Evolutionary conservation across 805 yeast genomes (phyloP), one percentile per base, ranked within the genome.

Genomic region (Lipomyces oligophaga): DNA sequence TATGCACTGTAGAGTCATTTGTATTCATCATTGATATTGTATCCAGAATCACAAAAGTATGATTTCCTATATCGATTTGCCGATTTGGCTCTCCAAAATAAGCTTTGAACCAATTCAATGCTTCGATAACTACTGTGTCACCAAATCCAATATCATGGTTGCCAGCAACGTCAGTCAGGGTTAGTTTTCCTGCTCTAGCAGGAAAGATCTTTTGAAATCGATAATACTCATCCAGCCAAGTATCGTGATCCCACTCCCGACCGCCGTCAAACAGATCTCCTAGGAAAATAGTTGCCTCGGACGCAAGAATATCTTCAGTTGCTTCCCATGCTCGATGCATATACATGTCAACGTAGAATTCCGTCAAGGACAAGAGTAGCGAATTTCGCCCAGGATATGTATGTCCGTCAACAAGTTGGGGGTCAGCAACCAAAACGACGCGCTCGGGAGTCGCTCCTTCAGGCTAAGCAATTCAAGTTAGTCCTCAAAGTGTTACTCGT

Each of bases 131-230:
- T 13, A 93, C 78, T 0, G 80, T 78, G 49, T 80, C 77, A 24
- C 93, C 96, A 67, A 83, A 90, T 0, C 99, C 99, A 54, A 94
- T 86, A 63, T 93, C 99, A 63, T 93, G 99, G 62, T 93, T 93
- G 1, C 99, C 0, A 96, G 96, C 26, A 76, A 58, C n/a, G 73
- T 67, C 70, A 69, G 63, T 16, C 71, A 54, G 24, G 15, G 43
- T 35, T 18, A 32, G 32, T 56, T 2, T 73, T 69, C 34, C 63
- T 62, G 41, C 76, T 68, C 43, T 71, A 66, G n/a, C 45, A 72
- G 72, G 81, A 64, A 85, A 90, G 3, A 93, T 76, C 1, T 63
- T 53, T 54, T 78, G 74, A 64, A 84, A 93, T 42, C 98, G 69
- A 18, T 64, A 60, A 58, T 74, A 81, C 64, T 93, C 97, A 11